Base-by-base conservation (phyloP, 495 filamentous ascomycete genomes). In the Penicillium salamii region DNA sequence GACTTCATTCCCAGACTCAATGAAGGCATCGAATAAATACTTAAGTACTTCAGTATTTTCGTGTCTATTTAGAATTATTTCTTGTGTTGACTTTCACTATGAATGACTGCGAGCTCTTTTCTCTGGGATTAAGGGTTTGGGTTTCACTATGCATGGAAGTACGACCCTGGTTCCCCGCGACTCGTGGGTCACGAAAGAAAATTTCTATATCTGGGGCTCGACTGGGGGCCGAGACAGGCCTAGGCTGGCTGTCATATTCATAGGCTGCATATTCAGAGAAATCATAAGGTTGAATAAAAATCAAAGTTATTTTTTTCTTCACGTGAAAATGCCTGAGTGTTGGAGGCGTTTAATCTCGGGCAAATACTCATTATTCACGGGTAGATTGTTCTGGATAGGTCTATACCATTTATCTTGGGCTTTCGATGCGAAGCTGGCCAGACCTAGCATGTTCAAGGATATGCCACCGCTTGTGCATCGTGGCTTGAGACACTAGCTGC, bases 121-220 rank as follows among this genome's bases (percentile, higher is more conserved):
- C n/a, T n/a, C n/a, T n/a, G n/a, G n/a, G 49, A 45, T 38, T 19
- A 44, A 32, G 37, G 37, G 47, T 50, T 53, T 28, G 42, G 45
- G 55, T 59, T 52, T 43, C 55, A 56, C 59, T 46, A 35, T 57
- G 55, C 50, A 49, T 60, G 57, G 62, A 58, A 63, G 49, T 54
- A 50, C 28, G 20, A 58, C 50, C 49, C 56, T 46, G 42, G 59
- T 65, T 63, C 57, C 59, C 53, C 56, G 54, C 54, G 49, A 57
- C 51, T 62, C 48, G 57, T 61, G 46, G 52, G 47, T 42, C 50
- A 55, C 39, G 38, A 14, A 52, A 35, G 26, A 54, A 59, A 18
- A 21, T 18, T 42, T 37, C 38, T 34, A 49, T 45, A 26, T 60
- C 54, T 46, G 49, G 41, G 46, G 42, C 56, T 56, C 50, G 23